Base-by-base conservation (phyloP, 768 basidiomycete genomes). In the Boletales sp. region DNA sequence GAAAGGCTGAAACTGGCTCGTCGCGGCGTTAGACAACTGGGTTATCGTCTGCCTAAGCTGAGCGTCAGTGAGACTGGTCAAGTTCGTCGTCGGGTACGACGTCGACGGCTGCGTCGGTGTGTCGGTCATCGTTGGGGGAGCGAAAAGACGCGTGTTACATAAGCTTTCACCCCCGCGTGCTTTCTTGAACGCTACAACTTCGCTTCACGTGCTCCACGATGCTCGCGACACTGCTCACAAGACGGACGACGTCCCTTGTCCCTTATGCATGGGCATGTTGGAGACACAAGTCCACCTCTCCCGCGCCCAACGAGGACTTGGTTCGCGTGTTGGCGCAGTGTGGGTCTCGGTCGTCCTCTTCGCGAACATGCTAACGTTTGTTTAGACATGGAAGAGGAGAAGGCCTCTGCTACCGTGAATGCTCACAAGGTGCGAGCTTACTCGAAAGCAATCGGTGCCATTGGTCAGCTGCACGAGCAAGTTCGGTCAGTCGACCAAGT, bases 41-140 rank as follows among this genome's bases (percentile, higher is more conserved):
- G 69, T 78, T 50, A 84, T 79, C 15, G 82, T 81, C 61, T 86
- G 82, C 25, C 75, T 72, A 41, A 87, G 74, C 57, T 86, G 84
- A 44, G 75, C 71, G 61, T 86, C 84, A 1, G 83, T 72, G 73
- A 87, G 78, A 48, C 56, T 68, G 28, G 68, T 66, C 62, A 73
- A 71, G 46, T 69, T 64, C 39, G 65, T 61, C 28, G 64, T 67
- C 46, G 63, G 63, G 50, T 71, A 70, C 46, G 60, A 53, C 32
- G 58, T 57, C 58, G 67, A 58, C 44, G 67, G 48, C 37, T 56
- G 48, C 17, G 59, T 49, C 14, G 65, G 58, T 44, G 64, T 53
- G 53, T 61, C 63, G 51, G 65, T 41, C 67, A 69, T 70, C 52
- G 56, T 53, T 34, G 25, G 25, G 25, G 12, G 37, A 39, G 33